Evolutionary conservation across 2,329 filamentous ascomycete species (phyloP).

Genomic region (Paraphaeosphaeria sporulosa): DNA sequence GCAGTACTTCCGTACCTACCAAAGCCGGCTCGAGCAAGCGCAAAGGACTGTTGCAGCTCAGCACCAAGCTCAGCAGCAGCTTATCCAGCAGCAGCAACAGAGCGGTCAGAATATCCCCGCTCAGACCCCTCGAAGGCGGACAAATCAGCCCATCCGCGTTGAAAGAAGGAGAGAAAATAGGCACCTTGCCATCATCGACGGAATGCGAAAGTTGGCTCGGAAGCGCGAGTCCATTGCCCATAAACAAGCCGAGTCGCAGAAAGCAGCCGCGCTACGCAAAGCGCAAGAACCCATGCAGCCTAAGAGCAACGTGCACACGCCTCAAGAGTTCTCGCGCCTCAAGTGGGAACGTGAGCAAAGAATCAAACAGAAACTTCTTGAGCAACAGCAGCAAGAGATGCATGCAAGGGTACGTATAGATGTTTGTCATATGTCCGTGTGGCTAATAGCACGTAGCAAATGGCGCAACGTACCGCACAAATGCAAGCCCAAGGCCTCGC

Average conservation of each 20-base stretch:
- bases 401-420: constrained; percentile 54
- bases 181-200: constrained; percentile 87
- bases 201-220: constrained; percentile 93
- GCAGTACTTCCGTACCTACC: constrained; percentile 86
- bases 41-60: constrained; percentile 66
- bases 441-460: constrained; percentile 38
- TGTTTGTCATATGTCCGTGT: neutral
- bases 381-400: constrained; percentile 65
- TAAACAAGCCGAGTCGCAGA: constrained; percentile 80
- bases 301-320: constrained; percentile 71
- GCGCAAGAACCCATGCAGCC: constrained; percentile 72
- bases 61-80: constrained; percentile 62
- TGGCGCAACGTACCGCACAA: constrained; percentile 47
- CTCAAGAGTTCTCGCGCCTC: constrained; percentile 87
- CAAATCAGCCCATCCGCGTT: constrained; percentile 79
- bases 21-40: constrained; percentile 68
- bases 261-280: constrained; percentile 82
- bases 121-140: constrained; percentile 68
- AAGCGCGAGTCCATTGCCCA: constrained; percentile 86
- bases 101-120: constrained; percentile 60
- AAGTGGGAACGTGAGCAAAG: constrained; percentile 86
- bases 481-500: constrained; percentile 49
- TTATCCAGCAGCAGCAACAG: constrained; percentile 63
- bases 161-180: constrained; percentile 86
- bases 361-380: constrained; percentile 58